Evolutionary conservation across 306 rosid genomes (phyloP), one percentile per base, ranked within the genome.

Genomic region (Vicia sativa): DNA sequence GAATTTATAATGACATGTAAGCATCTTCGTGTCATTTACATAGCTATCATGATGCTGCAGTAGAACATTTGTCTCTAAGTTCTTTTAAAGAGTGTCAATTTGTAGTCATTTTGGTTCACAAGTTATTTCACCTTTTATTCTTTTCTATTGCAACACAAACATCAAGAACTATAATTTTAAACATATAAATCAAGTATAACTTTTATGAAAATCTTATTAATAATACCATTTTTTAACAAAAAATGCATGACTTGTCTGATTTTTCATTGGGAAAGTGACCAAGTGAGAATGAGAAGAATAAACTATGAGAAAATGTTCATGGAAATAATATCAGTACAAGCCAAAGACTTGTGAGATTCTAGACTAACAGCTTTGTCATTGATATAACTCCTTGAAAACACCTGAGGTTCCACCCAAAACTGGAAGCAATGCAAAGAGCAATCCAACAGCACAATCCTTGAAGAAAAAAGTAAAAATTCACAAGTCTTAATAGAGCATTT

Each of bases 371-470:
- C 82, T 86, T 88, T 46, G 86, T 83, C 97, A 95, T 90, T 78
- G 97, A 95, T 62, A 95, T 76, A 72, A 90, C 76, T 77, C 99
- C 99, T 70, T 95, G 91, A 75, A 95, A 78, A 95, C 87, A 53
- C 97, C 99, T 37, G 97, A 90, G 74, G 95, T 88, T 54, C 96
- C 99, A 72, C 93, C 97, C 15, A 90, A 89, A 77, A 95, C 85
- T 5, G 99, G 99, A 82, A 95, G 99, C 83, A 95, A 72, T 46
- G 99, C 97, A 88, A 95, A 95, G 69, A 95, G 90, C 92, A 95
- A 89, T 60, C 99, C 99, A 58, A 90, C 99, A 50, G 99, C 90
- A 79, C 97, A 88, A 72, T 95, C 99, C 97, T 95, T 84, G 54
- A 65, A 29, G 76, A 48, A 35, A 71, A 78, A 76, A 74, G 18